These are phyloP conservation scores for Cucumis cinereus DNA, from an alignment of 306 rosid species.

Conservation along the genomic window DNA sequence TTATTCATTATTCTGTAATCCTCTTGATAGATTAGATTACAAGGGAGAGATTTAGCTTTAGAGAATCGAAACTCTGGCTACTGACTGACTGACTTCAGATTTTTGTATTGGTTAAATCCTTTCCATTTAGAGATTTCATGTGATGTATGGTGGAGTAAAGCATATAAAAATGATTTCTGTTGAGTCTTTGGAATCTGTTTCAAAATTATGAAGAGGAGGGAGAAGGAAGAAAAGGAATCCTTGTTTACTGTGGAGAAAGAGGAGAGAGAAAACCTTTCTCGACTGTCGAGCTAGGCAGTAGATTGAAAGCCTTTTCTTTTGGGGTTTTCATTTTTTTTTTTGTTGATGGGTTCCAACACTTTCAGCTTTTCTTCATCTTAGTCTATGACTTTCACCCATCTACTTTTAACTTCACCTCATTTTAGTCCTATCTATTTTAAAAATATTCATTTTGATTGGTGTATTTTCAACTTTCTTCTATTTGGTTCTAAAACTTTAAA, in stretches of 20 bases:
- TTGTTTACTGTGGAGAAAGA: not conserved
- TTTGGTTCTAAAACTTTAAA: too few species aligned
- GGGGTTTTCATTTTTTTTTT: not conserved
- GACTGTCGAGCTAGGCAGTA: constrained; percentile 60
- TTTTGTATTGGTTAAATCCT: not conserved
- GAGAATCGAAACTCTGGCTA: not conserved
- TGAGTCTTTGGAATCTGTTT: not conserved
- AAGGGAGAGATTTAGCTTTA: not conserved
- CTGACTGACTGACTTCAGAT: not conserved
- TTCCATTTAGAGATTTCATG: not conserved
- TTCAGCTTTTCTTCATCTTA: too few species aligned
- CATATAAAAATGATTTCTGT: not conserved
- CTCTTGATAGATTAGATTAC: not conserved
- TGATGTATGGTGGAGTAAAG: not conserved
- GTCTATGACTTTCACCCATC: too few species aligned
- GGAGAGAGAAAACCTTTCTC: constrained; percentile 19
- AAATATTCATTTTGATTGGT: too few species aligned
- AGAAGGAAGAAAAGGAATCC: not conserved
- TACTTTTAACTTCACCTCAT: too few species aligned
- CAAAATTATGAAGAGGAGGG: constrained; percentile 23
- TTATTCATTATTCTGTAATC: not conserved
- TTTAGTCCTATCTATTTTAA: too few species aligned
- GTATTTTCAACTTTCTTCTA: too few species aligned
- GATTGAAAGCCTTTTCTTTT: constrained; percentile 20
- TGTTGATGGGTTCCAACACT: not conserved